Percentiles rank a stretch among this genome's conserved stretches.
phyloP scores from a whole-genome alignment of 2,329 filamentous ascomycete genomes.

The Fusarium caatingaense region DNA sequence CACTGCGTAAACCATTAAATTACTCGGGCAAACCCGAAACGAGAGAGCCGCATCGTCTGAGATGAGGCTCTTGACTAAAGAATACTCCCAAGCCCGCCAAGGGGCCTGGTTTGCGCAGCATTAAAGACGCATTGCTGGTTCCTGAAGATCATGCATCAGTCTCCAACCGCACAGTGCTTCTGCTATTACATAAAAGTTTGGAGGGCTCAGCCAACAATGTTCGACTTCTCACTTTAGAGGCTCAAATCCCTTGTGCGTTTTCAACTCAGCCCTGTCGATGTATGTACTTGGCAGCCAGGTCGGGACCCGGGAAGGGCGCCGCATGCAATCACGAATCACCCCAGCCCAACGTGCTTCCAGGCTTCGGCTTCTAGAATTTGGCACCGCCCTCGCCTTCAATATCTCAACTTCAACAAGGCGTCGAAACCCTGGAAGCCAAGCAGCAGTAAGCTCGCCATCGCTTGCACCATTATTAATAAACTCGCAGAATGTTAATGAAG shows the following conservation, averaged over 20 bases:
- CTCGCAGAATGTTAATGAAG: slow-evolving; percentile 15
- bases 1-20: slow-evolving; percentile 17
- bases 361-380: slow-evolving; percentile 6
- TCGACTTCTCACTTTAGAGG: background rate
- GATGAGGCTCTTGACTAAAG: slow-evolving; percentile 34
- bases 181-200: slow-evolving; percentile 34
- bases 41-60: slow-evolving; percentile 31
- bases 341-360: slow-evolving; percentile 38
- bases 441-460: slow-evolving; percentile 17
- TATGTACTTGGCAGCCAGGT: slow-evolving; percentile 9
- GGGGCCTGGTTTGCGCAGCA: slow-evolving; percentile 21
- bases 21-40: slow-evolving; percentile 31
- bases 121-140: slow-evolving; percentile 36
- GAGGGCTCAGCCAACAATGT: background rate
- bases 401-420: background rate
- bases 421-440: background rate
- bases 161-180: slow-evolving; percentile 26
- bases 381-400: slow-evolving; percentile 12
- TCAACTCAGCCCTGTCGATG: slow-evolving; percentile 30
- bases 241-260: slow-evolving; percentile 21
- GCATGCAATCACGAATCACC: slow-evolving; percentile 37
- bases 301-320: slow-evolving; percentile 17
- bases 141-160: slow-evolving; percentile 39
- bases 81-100: slow-evolving; percentile 1
- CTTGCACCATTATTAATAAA: slow-evolving; percentile 26